phyloP scores from a whole-genome alignment of 2,329 filamentous ascomycete genomes.

The Mycosphaerella sp. region DNA sequence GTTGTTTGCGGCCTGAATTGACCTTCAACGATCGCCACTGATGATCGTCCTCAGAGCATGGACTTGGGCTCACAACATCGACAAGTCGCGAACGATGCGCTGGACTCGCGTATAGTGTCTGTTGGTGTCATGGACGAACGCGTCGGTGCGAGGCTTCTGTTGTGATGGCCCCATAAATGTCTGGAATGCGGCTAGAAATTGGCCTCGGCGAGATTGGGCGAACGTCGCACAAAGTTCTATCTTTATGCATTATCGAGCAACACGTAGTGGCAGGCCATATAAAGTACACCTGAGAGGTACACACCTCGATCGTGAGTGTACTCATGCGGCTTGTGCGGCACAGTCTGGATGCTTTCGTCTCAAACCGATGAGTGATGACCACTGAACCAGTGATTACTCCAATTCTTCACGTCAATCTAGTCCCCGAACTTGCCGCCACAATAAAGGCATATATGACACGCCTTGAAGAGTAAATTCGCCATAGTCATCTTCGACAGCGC shows the following conservation, averaged over 20 bases:
- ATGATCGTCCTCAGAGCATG: not conserved
- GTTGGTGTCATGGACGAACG: constrained; percentile 6
- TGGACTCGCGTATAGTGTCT: constrained; percentile 3
- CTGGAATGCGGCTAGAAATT: constrained; percentile 26
- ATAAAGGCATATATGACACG: constrained; percentile 35
- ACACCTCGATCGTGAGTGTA: too few relatives aligned
- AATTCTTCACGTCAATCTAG: constrained; percentile 11
- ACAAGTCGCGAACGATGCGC: not conserved
- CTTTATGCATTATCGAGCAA: not conserved
- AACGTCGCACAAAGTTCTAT: constrained; percentile 13
- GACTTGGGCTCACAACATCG: not conserved
- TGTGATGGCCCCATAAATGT: constrained; percentile 17
- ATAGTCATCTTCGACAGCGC: constrained; percentile 21
- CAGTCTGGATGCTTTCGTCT: too few relatives aligned
- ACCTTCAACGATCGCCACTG: too few relatives aligned
- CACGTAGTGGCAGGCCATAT: not conserved
- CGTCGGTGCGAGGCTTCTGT: constrained; percentile 7
- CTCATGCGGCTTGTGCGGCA: too few relatives aligned
- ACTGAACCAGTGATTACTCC: too few relatives aligned
- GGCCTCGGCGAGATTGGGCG: constrained; percentile 5
- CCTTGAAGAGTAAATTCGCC: constrained; percentile 32
- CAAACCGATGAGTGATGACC: too few relatives aligned
- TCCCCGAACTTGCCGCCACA: constrained; percentile 36
- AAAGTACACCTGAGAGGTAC: not conserved
- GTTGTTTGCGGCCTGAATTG: not conserved